A percentile compares a stretch with the other conserved stretches of the same genome.
Evolutionary conservation across 2,329 filamentous ascomycete species (phyloP).

Genomic region (Macrophomina pseudophaseolina): DNA sequence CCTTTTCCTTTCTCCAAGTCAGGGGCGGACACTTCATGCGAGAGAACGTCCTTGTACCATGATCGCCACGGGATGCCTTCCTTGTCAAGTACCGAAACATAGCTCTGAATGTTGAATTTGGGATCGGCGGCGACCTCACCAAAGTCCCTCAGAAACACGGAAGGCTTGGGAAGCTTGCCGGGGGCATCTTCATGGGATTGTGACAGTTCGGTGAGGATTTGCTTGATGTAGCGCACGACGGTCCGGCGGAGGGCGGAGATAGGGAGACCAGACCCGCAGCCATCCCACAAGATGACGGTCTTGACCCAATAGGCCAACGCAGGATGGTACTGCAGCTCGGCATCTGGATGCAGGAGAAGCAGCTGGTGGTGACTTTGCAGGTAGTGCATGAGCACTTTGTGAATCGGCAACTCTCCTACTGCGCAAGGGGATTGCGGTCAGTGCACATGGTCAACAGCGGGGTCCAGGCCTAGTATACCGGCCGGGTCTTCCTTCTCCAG

Average conservation of each 20-base stretch:
- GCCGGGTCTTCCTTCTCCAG: background rate
- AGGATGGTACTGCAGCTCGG: slow-evolving; percentile 42
- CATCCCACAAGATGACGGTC: slow-evolving; percentile 34
- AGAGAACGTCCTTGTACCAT: background rate
- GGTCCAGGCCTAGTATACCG: background rate
- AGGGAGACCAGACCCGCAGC: background rate
- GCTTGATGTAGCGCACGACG: slow-evolving; percentile 15
- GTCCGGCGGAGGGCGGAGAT: background rate
- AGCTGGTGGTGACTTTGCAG: slow-evolving; percentile 11
- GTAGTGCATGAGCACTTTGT: slow-evolving; percentile 7
- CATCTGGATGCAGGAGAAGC: slow-evolving; percentile 27
- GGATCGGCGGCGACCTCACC: slow-evolving; percentile 27
- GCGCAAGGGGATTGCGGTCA: background rate
- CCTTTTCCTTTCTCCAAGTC: background rate
- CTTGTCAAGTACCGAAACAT: slow-evolving; percentile 44
- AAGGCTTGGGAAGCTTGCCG: slow-evolving; percentile 30
- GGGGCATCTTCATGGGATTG: slow-evolving; percentile 28
- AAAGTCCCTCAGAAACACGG: slow-evolving; percentile 30
- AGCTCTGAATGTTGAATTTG: slow-evolving; percentile 37
- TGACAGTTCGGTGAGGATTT: slow-evolving; percentile 37
- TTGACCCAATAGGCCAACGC: slow-evolving; percentile 50
- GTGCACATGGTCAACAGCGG: background rate
- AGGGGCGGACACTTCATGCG: background rate
- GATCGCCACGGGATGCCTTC: slow-evolving; percentile 34
- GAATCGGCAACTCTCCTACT: background rate